Evolutionary conservation across 2,329 filamentous ascomycete species (phyloP), one percentile per base, ranked within the genome.

Genomic region (Proliferodiscus dingleyae): DNA sequence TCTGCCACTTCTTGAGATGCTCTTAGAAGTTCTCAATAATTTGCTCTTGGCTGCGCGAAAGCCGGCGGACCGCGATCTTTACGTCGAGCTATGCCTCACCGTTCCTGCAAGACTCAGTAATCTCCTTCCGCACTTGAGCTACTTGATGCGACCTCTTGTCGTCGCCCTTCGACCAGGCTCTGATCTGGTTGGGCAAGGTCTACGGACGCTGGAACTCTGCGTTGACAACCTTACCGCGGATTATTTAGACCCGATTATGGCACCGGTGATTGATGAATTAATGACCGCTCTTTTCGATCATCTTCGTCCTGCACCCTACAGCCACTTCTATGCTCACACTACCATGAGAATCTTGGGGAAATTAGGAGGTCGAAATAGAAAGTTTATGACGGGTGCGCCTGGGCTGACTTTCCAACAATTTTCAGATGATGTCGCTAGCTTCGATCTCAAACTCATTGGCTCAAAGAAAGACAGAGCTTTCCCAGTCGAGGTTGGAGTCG

Each of bases 281-380:
- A 98, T 98, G 93, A 93, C 89, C 37, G 91, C 91, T 1, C 74
- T 99, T 1, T 98, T 95, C 75, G 90, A 96, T 53, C 94, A 98
- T 64, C 75, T 99, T 33, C 87, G 86, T 58, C 94, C 93, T 6
- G 85, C 90, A 52, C 93, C 93, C 0, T 95, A 98, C 66, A 95
- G 87, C 59, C 94, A 98, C 65, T 95, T 96, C 66, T 91, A 97
- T 62, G 88, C 94, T 0, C 93, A 99, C 63, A 97, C 93, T 0
- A 97, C 93, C 0, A 95, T 98, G 83, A 78, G 93, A 37, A 98
- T 99, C 46, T 75, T 99, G 2, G 93, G 93, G 11, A 98, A 99
- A 66, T 78, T 99, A 10, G 93, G 94, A 37, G 93, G 93, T 6
- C 82, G 93, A 21, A 99, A 98, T 60, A 76, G 94, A 28, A 96